Evolutionary conservation across 257 asterid species (phyloP).

Genomic region (Primulina huaijiensis): DNA sequence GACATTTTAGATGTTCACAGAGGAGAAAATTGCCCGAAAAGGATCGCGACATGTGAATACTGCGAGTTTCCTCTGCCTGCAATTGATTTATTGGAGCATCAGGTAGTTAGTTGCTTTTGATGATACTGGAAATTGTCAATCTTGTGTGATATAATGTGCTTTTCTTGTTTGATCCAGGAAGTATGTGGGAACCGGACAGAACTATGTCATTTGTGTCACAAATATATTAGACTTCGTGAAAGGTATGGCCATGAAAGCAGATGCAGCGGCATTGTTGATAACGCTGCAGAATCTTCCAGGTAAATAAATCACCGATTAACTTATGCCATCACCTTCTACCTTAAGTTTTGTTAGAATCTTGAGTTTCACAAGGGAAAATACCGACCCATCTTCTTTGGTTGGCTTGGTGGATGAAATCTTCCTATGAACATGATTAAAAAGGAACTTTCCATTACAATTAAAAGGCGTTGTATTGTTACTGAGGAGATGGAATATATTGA

Average conservation of each 20-base stretch:
- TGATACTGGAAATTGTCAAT: conserved; percentile 6
- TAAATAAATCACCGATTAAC: conserved; percentile 24
- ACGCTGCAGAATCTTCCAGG: conserved; percentile 89
- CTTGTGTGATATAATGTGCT: conserved; percentile 19
- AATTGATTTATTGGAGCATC: conserved; percentile 87
- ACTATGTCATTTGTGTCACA: conserved; percentile 65
- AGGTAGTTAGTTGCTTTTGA: conserved; percentile 45
- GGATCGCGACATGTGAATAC: conserved; percentile 90
- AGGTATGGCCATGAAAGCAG: conserved; percentile 63
- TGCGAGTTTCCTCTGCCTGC: conserved; percentile 95
- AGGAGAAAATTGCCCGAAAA: conserved; percentile 87
- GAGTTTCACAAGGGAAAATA: not conserved
- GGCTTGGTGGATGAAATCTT: not conserved
- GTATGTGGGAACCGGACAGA: conserved; percentile 97
- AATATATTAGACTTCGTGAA: conserved; percentile 85
- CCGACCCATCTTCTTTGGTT: too few species aligned
- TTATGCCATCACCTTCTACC: conserved; percentile 21
- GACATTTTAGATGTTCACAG: conserved; percentile 71
- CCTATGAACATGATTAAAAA: not conserved
- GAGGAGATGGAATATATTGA: not conserved
- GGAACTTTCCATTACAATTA: not conserved
- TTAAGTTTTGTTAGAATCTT: conserved; percentile 7
- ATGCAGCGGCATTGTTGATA: conserved; percentile 53
- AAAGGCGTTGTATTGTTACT: not conserved
- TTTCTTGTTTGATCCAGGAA: conserved; percentile 46